A percentile compares a stretch with the other conserved stretches of the same genome.
Conservation (phyloP, 805 yeast genomes). For the Wickerhamiella kurtzmanii region DNA sequence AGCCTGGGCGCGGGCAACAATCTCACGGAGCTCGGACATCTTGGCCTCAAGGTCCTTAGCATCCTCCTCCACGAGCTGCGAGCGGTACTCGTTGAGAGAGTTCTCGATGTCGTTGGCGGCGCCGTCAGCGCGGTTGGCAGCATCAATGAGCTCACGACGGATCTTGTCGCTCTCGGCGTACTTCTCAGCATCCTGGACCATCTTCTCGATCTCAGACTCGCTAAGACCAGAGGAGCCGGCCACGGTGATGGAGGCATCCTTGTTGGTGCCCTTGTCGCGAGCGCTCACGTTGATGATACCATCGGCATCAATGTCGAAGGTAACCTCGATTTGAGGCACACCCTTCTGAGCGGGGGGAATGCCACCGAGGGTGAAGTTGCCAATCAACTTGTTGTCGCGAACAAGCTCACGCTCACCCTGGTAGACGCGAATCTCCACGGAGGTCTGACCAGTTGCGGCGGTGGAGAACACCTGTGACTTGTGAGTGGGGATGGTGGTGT, state of each 20-base stretch:
- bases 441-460: conserved; percentile 92
- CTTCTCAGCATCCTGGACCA: conserved; percentile 85
- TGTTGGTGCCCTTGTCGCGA: conserved; percentile 82
- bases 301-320: conserved; percentile 93
- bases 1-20: conserved; percentile 54
- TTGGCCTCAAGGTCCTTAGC: conserved; percentile 42
- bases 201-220: conserved; percentile 76
- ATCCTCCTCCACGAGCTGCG: conserved; percentile 45
- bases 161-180: conserved; percentile 79
- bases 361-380: conserved; percentile 90
- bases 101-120: conserved; percentile 79
- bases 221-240: conserved; percentile 92
- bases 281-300: conserved; percentile 95
- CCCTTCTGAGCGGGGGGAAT: conserved; percentile 94
- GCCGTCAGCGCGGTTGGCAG: conserved; percentile 74
- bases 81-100: conserved; percentile 67
- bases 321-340: conserved; percentile 87
- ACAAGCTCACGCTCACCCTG: conserved; percentile 98
- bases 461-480: conserved; percentile 93
- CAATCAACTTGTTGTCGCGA: conserved; percentile 93
- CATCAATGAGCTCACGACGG: conserved; percentile 69
- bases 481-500: conserved; percentile 94
- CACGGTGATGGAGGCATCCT: conserved; percentile 89
- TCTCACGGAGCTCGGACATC: conserved; percentile 56
- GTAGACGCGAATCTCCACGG: conserved; percentile 95